Conservation (phyloP, 2,329 filamentous ascomycete species). For the Sclerotinia spermophila region DNA sequence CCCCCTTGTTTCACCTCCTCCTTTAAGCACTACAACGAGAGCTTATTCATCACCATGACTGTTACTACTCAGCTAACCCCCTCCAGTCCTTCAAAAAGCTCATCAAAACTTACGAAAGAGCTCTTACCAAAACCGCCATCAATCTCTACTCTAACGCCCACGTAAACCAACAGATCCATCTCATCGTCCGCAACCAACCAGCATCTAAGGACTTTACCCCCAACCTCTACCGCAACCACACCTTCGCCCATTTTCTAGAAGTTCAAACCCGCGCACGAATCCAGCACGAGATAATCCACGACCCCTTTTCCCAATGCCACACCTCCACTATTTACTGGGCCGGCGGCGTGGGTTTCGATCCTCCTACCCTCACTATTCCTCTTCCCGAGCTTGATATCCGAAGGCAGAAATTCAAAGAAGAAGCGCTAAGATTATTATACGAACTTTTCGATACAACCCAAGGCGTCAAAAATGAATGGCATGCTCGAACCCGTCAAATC, state of each 20-base stretch:
- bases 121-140: not conserved
- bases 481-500: not conserved
- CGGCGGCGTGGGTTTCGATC: not conserved
- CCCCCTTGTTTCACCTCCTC: not conserved
- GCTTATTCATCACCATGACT: not conserved
- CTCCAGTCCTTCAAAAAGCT: constrained; percentile 12
- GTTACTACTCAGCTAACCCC: not conserved
- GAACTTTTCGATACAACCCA: not conserved
- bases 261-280: not conserved
- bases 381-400: not conserved
- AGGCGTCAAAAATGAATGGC: not conserved
- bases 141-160: not conserved
- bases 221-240: not conserved
- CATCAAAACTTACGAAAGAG: constrained; percentile 8
- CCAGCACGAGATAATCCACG: not conserved
- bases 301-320: constrained; percentile 5
- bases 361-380: not conserved
- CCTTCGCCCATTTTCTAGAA: constrained; percentile 3
- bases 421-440: constrained; percentile 7
- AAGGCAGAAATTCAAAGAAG: not conserved
- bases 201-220: not conserved
- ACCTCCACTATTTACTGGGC: not conserved
- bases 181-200: not conserved
- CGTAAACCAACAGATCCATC: not conserved
- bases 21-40: not conserved